These are phyloP conservation scores for Helenozyma baotianmanensis DNA, from an alignment of 805 yeast species.

Conservation along the genomic window DNA sequence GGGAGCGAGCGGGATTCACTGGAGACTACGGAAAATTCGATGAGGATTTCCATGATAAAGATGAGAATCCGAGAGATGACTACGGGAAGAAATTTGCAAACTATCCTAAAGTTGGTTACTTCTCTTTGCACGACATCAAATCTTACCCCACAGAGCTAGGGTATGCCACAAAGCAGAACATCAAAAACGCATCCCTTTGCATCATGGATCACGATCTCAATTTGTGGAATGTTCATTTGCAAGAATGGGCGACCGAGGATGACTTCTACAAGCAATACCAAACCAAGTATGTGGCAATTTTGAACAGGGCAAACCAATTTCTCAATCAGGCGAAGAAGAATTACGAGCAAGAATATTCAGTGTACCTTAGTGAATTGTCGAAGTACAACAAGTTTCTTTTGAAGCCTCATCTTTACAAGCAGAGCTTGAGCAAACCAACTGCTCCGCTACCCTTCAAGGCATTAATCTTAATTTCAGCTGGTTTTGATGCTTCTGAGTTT, in stretches of 20 bases:
- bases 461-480: conserved; percentile 73
- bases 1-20: conserved; percentile 65
- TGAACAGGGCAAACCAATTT: conserved; percentile 64
- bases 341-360: conserved; percentile 33
- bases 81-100: conserved; percentile 42
- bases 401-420: conserved; percentile 28
- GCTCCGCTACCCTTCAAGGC: conserved; percentile 40
- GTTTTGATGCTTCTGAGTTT: conserved; percentile 82
- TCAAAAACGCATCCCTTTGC: conserved; percentile 76
- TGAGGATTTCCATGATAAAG: conserved; percentile 34
- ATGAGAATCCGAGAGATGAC: conserved; percentile 38
- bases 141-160: conserved; percentile 83
- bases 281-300: conserved; percentile 54
- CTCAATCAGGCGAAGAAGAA: conserved; percentile 45
- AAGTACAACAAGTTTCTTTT: conserved; percentile 28
- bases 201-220: conserved; percentile 71
- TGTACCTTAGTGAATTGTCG: conserved; percentile 21
- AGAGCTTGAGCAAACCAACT: conserved; percentile 24
- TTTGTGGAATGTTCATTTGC: conserved; percentile 80
- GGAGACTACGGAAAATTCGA: conserved; percentile 47
- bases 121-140: conserved; percentile 79
- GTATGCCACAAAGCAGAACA: conserved; percentile 64
- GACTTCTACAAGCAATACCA: conserved; percentile 64
- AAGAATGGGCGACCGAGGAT: conserved; percentile 56
- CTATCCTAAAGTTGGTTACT: conserved; percentile 70